phyloP scores from a whole-genome alignment of 768 basidiomycete species.

The Psilocybe sp. region DNA sequence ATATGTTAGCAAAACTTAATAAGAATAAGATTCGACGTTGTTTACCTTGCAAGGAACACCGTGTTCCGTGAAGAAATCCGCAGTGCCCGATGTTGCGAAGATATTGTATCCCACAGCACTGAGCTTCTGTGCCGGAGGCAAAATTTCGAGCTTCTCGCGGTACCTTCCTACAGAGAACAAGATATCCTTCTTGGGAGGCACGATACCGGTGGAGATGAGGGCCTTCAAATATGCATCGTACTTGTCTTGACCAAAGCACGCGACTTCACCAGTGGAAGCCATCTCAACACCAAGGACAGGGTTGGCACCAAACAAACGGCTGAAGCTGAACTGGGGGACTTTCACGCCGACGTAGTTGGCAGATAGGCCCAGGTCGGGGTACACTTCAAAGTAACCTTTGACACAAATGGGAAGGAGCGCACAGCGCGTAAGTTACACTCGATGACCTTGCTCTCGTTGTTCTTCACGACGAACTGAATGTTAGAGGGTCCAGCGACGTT shows the following conservation, averaged over 20 bases:
- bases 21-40: not conserved
- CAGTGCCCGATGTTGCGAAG: conserved; percentile 95
- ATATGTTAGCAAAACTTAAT: conserved; percentile 1
- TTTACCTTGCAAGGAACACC: conserved; percentile 91
- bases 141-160: conserved; percentile 94
- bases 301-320: conserved; percentile 93
- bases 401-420: conserved; percentile 98
- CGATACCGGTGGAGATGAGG: conserved; percentile 93
- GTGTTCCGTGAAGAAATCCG: conserved; percentile 97
- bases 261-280: conserved; percentile 99
- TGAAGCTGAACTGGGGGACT: conserved; percentile 99
- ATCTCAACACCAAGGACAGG: conserved; percentile 99
- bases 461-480: conserved; percentile 99
- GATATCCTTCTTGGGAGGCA: conserved; percentile 95
- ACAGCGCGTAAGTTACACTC: conserved; percentile 98
- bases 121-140: conserved; percentile 95
- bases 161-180: conserved; percentile 95
- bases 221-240: conserved; percentile 99
- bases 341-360: conserved; percentile 97
- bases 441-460: conserved; percentile 99
- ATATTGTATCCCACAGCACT: conserved; percentile 91
- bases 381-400: conserved; percentile 93
- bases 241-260: conserved; percentile 98
- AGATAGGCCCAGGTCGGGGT: conserved; percentile 88
- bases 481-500: conserved; percentile 99